Evolutionary conservation across 2,329 filamentous ascomycete species (phyloP), one percentile per base, ranked within the genome.

Genomic region (Aspergillus sp.): DNA sequence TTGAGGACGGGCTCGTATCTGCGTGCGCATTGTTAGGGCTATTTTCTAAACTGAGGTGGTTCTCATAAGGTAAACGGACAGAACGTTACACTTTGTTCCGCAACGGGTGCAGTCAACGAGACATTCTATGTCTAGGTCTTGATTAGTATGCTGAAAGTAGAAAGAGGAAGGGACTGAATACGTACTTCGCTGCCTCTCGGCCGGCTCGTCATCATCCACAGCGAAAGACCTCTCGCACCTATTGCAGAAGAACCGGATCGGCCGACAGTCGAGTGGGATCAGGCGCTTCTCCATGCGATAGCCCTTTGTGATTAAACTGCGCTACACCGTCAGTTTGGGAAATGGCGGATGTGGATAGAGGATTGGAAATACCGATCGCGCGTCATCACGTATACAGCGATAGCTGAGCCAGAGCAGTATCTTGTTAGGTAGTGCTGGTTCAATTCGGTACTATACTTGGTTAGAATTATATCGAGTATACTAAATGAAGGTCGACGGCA

Each of bases 381-480:
- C 19, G 58, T 71, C 68, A 71, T 71, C 37, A 71, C 61, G 52
- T 71, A 70, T 45, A 69, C 65, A 14, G 66, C 63, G 14, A 71
- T 62, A 4, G 69, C 68, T 21, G 66, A 59, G 3, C 68, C 68
- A 4, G 67, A 64, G 23, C 69, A 71, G 50, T 63, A 71, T 45
- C 59, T 67, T 7, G 68, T 68, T 40, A 70, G 58, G 51, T 68
- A 68, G 52, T 71, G 69, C 31, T 66, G 64, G 8, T 66, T 60
- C 49, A 70, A 43, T 47, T 71, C 69, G 12, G 45, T 44, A n/a
- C 69, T 71, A 43, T 19, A 39, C 11, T 31, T 11, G 27, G 56
- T 60, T 40, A 64, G 48, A 48, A 31, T 31, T 31, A 31, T 3
- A 4, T 9, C 27, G 9, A 11, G 27, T 9, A 31, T 31, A 31